Base-by-base conservation (phyloP, 1,284 basidiomycete genomes). In the Austroboletus sp. region DNA sequence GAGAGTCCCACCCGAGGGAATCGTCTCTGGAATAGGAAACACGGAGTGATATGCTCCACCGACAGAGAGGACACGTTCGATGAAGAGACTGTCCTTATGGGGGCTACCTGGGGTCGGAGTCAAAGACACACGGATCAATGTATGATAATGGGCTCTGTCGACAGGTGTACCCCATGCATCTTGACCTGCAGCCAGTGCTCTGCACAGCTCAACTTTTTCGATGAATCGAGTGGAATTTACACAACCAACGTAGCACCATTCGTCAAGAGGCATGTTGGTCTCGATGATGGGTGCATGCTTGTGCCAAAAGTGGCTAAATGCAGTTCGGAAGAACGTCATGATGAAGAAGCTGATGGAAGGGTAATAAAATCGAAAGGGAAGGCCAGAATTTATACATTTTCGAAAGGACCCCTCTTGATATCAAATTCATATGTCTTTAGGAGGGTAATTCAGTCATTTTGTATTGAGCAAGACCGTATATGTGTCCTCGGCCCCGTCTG, bases 201-300 rank as follows among this genome's bases (percentile, higher is more conserved):
- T 57, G 11, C 54, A 56, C 6, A 58, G 30, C 12, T 56, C 54
- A 5, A 56, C 23, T 29, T 35, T 56, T 6, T 23, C 12, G 8
- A 53, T 38, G 3, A 41, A 32, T 16, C 37, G 56, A 15, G 39
- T 23, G 2, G 50, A 17, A 10, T 50, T 10, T 7, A 6, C 11
- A 16, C 12, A 8, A 1, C 44, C 7, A 8, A 26, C 25, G 6
- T 16, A 6, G 23, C 11, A 45, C 42, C 51, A 51, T n/a, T 26
- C 13, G 21, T 46, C 32, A 1, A 55, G 9, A 2, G 51, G 11
- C 29, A 32, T 34, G 9, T 51, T 54, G 9, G 19, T 4, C 13
- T 10, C 27, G 1, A 37, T 38, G 3, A 48, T 34, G 1, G 49
- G 55, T 1, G 29, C 12, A 13, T 29, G 27, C 13, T 57, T 44